Conservation (phyloP, 2,329 filamentous ascomycete species). For the Endocalyx cinctus region DNA sequence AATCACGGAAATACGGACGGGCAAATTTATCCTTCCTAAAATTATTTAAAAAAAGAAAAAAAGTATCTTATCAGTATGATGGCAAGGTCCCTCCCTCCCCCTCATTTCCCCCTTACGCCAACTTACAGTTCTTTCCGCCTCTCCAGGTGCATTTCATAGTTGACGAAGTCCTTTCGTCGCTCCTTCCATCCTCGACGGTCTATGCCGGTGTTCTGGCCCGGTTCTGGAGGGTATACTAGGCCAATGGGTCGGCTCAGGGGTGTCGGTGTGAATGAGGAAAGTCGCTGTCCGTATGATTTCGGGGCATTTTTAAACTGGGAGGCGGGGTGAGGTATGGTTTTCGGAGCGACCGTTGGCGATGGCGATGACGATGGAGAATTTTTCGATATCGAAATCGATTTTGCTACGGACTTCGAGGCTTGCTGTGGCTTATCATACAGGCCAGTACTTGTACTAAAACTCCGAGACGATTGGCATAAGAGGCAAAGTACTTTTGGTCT, state of each 20-base stretch:
- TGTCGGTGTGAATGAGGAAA: constrained; percentile 53
- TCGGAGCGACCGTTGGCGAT: constrained; percentile 5
- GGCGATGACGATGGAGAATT: too few relatives aligned
- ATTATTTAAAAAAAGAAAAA: neutral
- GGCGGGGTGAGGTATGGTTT: constrained; percentile 27
- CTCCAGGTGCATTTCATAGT: constrained; percentile 79
- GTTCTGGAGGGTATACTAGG: constrained; percentile 64
- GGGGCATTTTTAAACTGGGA: constrained; percentile 54
- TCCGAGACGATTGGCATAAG: too few relatives aligned
- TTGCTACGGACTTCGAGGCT: constrained; percentile 9
- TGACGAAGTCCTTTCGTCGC: constrained; percentile 72
- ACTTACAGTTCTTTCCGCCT: constrained; percentile 72
- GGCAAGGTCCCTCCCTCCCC: too few relatives aligned
- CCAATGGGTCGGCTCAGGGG: constrained; percentile 74
- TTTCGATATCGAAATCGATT: too few relatives aligned
- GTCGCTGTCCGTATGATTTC: constrained; percentile 52
- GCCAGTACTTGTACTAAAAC: too few relatives aligned
- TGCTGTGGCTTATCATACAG: too few relatives aligned
- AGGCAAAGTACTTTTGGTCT: too few relatives aligned
- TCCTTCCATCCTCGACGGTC: constrained; percentile 64
- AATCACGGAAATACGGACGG: constrained; percentile 94
- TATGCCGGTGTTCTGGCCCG: constrained; percentile 78
- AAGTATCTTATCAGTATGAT: too few relatives aligned
- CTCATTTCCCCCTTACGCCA: too few relatives aligned
- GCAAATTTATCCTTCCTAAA: constrained; percentile 69